phyloP scores from a whole-genome alignment of 2,329 filamentous ascomycete species.

The Aspergillus proliferans region DNA sequence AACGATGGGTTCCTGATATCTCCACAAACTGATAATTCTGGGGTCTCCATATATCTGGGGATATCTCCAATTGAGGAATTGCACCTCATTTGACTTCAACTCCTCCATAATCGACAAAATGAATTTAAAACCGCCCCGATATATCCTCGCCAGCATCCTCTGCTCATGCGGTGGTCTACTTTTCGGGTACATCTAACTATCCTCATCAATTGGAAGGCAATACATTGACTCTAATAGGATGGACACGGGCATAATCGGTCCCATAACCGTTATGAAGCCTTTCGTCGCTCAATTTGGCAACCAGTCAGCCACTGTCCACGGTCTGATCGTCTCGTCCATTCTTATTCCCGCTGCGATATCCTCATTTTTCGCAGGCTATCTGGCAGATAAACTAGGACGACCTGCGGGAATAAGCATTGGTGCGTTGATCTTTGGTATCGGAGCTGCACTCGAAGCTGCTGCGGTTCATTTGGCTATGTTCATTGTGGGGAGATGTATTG shows the following conservation, averaged over 20 bases:
- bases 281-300: slow-evolving; percentile 47
- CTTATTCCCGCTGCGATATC: slow-evolving; percentile 53
- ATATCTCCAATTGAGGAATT: slow-evolving; percentile 2
- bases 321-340: slow-evolving; percentile 55
- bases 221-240: slow-evolving; percentile 7
- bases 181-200: slow-evolving; percentile 9
- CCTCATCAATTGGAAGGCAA: neutral
- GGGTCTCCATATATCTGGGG: neutral
- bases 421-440: slow-evolving; percentile 47
- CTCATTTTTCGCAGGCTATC: slow-evolving; percentile 52
- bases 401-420: slow-evolving; percentile 46
- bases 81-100: slow-evolving; percentile 1
- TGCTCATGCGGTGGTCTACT: slow-evolving; percentile 15
- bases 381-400: slow-evolving; percentile 49
- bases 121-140: slow-evolving; percentile 8
- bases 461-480: slow-evolving; percentile 47
- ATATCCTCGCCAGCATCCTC: slow-evolving; percentile 13
- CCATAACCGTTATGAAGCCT: slow-evolving; percentile 52
- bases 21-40: too few species aligned
- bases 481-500: slow-evolving; percentile 49
- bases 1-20: too few species aligned
- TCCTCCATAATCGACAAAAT: too few species aligned
- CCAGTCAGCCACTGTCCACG: slow-evolving; percentile 49
- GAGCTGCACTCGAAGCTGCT: slow-evolving; percentile 48
- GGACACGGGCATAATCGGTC: slow-evolving; percentile 54